Conservation (phyloP, 306 rosid species). For the Begonia loranthoides region DNA sequence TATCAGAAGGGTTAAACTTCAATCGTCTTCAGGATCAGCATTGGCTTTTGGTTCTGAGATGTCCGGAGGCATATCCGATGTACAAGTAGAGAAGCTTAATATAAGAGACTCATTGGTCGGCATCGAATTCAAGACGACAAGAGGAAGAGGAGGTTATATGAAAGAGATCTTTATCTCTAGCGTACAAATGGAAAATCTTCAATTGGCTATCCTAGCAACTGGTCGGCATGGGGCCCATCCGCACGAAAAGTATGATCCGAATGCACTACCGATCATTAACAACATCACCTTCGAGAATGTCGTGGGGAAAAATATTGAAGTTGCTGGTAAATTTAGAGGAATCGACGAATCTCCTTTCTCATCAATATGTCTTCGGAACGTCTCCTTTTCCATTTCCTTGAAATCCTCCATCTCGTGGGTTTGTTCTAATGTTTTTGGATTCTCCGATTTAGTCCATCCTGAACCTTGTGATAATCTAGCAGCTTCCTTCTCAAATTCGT, state of each 20-base stretch:
- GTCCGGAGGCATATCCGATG: conserved; percentile 50
- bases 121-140: conserved; percentile 36
- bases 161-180: conserved; percentile 24
- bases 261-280: conserved; percentile 28
- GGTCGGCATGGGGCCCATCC: conserved; percentile 48
- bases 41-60: conserved; percentile 51
- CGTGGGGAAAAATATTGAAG: conserved; percentile 26
- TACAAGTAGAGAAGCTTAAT: conserved; percentile 24
- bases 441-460: conserved; percentile 2
- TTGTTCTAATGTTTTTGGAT: conserved; percentile 8
- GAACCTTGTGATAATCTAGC: neutral
- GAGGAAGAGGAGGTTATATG: conserved; percentile 56
- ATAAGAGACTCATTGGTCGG: conserved; percentile 28
- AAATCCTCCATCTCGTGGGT: conserved; percentile 1
- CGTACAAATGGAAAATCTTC: conserved; percentile 19
- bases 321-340: conserved; percentile 19
- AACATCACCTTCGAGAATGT: conserved; percentile 29
- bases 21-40: conserved; percentile 38
- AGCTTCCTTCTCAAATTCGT: neutral
- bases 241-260: conserved; percentile 42
- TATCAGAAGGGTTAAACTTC: conserved; percentile 27
- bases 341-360: conserved; percentile 3
- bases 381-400: conserved; percentile 14
- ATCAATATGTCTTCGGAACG: conserved; percentile 31
- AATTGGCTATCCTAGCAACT: conserved; percentile 23